These are phyloP conservation scores for Quaeritorhiza haematococci DNA, from an alignment of 371 early-diverging fungal species.

Conservation along the genomic window DNA sequence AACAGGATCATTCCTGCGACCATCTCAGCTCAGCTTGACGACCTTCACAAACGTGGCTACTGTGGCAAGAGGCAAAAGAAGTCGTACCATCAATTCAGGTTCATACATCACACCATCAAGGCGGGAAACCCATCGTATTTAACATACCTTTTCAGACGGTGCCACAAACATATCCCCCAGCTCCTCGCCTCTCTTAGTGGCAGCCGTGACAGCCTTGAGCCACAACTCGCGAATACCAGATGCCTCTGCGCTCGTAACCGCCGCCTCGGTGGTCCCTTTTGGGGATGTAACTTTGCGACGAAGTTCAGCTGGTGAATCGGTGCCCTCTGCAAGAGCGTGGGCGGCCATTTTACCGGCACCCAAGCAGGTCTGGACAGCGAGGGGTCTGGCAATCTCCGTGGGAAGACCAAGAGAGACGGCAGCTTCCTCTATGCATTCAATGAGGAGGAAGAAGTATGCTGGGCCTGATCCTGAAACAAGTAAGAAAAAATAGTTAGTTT, in stretches of 20 bases:
- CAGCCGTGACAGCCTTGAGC: slow-evolving; percentile 60
- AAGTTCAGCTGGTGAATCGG: slow-evolving; percentile 68
- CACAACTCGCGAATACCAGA: slow-evolving; percentile 53
- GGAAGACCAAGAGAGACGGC: slow-evolving; percentile 75
- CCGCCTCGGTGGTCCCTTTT: slow-evolving; percentile 91
- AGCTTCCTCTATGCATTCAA: slow-evolving; percentile 85
- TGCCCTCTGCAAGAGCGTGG: slow-evolving; percentile 60
- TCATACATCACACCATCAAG: too few relatives aligned
- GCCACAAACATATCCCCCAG: slow-evolving; percentile 64
- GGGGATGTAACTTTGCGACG: slow-evolving; percentile 87
- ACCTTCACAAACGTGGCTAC: too few relatives aligned
- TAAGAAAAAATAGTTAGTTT: too few relatives aligned
- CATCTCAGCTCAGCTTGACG: too few relatives aligned
- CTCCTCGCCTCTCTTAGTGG: slow-evolving; percentile 62
- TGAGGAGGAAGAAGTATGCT: slow-evolving; percentile 88
- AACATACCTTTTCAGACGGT: slow-evolving; percentile 28
- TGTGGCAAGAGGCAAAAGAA: too few relatives aligned
- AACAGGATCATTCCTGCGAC: too few relatives aligned
- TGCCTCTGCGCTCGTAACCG: slow-evolving; percentile 69
- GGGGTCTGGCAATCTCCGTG: slow-evolving; percentile 63
- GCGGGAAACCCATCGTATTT: too few relatives aligned
- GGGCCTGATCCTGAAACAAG: slow-evolving; percentile 65
- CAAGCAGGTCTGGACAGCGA: slow-evolving; percentile 83
- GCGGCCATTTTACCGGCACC: slow-evolving; percentile 83
- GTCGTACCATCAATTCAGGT: too few relatives aligned